Base-by-base conservation (phyloP, 2,329 filamentous ascomycete genomes). In the Colletotrichum orchidophilum region DNA sequence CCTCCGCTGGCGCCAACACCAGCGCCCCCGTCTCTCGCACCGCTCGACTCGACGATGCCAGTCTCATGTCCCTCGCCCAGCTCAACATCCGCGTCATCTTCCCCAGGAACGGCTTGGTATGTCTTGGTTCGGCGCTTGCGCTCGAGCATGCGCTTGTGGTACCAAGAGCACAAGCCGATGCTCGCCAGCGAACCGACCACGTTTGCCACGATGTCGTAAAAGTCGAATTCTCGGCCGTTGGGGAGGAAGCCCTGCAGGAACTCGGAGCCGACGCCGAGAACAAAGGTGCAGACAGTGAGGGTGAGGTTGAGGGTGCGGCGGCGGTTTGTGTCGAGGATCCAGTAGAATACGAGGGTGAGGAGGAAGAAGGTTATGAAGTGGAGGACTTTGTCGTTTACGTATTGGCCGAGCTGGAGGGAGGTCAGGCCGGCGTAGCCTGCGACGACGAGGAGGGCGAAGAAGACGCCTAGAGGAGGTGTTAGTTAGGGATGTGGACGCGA, bases 71-170 rank as follows among this genome's bases (percentile, higher is more conserved):
- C 85, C 73, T 92, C 90, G 1, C 93, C 94, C 7, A 97, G 87
- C 83, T 97, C 95, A 15, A 97, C 81, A 79, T 97, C 93, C 13
- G 84, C 87, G 2, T 87, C 87, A 15, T 86, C 87, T 60, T 89
- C 89, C 31, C 90, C 90, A 0, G 93, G 88, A 6, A 97, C 88
- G 7, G 89, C 87, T 63, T 88, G 87, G 77, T 97, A 97, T 62
- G 89, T 89, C 78, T 93, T 93, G 66, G 90, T 90, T 77, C 90
- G 86, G 71, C 95, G 88, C 79, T 93, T 94, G 73, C 96, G 88
- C 81, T 98, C 96, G 49, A 98, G 85, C 95, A 98, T 98, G 70
- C 96, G 92, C 78, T 93, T 93, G 83, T 99, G 96, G 80, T 99
- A 99, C 93, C 94, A 96, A 68, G 91, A 92, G 80, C 94, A 97